Evolutionary conservation across 202 grass and related monocot species (phyloP).

Genomic region (Brachypodium distachyon): DNA sequence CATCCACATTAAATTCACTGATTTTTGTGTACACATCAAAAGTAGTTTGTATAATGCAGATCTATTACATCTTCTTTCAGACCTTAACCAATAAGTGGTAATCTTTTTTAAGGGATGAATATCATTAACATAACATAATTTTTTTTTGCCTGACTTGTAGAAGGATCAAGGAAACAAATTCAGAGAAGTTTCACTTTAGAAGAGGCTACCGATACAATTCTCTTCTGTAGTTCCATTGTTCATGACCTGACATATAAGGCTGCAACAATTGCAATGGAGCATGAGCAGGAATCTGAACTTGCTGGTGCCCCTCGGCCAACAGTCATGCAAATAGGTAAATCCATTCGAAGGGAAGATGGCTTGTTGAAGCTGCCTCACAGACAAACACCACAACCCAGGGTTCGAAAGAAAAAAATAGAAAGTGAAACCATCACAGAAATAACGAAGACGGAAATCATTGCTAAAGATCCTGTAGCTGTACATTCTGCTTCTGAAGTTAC

Average conservation of each 20-base stretch:
- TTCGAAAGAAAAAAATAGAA: slow-evolving; percentile 83
- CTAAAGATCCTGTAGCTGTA: slow-evolving; percentile 28
- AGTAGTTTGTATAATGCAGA: no score
- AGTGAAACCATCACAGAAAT: slow-evolving; percentile 16
- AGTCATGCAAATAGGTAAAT: slow-evolving; percentile 37
- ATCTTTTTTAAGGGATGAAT: no score
- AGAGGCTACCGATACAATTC: slow-evolving; percentile 83
- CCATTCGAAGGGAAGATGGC: slow-evolving; percentile 29
- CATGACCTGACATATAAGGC: slow-evolving; percentile 73
- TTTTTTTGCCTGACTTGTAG: slow-evolving; percentile 35
- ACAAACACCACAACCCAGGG: slow-evolving; percentile 40
- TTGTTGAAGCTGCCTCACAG: slow-evolving; percentile 29
- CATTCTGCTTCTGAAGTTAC: slow-evolving; percentile 31
- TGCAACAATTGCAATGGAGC: slow-evolving; percentile 61
- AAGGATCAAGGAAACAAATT: slow-evolving; percentile 46
- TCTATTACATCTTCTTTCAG: no score
- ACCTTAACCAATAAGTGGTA: no score
- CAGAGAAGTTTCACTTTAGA: slow-evolving; percentile 74
- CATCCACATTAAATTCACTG: background rate
- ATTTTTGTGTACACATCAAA: no score
- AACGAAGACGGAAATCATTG: background rate
- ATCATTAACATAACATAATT: no score
- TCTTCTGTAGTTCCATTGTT: slow-evolving; percentile 87
- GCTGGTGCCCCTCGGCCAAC: slow-evolving; percentile 9
- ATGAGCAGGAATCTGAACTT: slow-evolving; percentile 28